Percentiles rank a stretch among this genome's conserved stretches.
Evolutionary conservation across 2,329 filamentous ascomycete species (phyloP).

Genomic region (Claviceps cyperi): DNA sequence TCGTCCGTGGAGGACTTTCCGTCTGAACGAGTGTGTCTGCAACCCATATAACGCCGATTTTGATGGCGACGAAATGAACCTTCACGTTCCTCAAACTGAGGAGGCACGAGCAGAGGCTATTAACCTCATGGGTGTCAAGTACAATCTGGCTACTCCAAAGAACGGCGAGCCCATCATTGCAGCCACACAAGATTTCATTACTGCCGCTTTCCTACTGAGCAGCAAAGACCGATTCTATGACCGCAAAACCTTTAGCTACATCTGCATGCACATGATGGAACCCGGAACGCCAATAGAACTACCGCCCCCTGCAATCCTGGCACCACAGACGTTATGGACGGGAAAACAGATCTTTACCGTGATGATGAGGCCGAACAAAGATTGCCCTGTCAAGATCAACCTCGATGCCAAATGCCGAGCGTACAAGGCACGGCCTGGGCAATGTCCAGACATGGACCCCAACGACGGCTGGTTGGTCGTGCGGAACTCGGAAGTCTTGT

Average conservation of each 20-base stretch:
- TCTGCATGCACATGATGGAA: constrained; percentile 90
- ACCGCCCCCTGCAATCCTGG: constrained; percentile 73
- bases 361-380: constrained; percentile 73
- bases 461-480: constrained; percentile 88
- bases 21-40: constrained; percentile 95
- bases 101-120: constrained; percentile 91
- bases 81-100: constrained; percentile 95
- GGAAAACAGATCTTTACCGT: constrained; percentile 95
- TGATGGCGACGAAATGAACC: constrained; percentile 97
- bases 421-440: constrained; percentile 26
- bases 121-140: constrained; percentile 92
- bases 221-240: constrained; percentile 90
- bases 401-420: constrained; percentile 67
- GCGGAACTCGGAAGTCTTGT: constrained; percentile 95
- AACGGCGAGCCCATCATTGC: constrained; percentile 97
- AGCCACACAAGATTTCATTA: constrained; percentile 99
- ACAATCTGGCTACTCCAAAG: constrained; percentile 90
- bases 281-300: constrained; percentile 65
- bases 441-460: constrained; percentile 57
- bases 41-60: constrained; percentile 98
- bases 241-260: constrained; percentile 72
- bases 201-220: constrained; percentile 78
- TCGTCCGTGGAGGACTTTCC: constrained; percentile 87
- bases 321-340: constrained; percentile 81
- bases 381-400: constrained; percentile 75